Conservation (phyloP, 2,329 filamentous ascomycete species). For the Trichoderma pleuroti region DNA sequence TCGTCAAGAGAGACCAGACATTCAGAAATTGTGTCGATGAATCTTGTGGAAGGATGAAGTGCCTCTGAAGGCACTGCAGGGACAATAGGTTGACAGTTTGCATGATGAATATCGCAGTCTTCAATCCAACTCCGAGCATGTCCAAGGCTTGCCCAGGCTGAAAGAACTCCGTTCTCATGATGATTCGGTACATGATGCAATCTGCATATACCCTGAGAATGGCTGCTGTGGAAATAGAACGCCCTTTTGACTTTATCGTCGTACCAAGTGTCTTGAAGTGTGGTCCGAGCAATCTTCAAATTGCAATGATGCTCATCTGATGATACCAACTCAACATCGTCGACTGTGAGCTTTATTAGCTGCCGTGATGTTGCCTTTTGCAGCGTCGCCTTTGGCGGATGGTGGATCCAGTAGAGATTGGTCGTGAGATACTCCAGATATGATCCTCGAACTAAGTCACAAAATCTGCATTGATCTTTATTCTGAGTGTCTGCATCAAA, state of each 20-base stretch:
- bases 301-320: background rate
- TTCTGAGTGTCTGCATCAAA: background rate
- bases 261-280: background rate
- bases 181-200: background rate
- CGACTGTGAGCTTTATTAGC: background rate
- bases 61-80: background rate
- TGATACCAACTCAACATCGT: background rate
- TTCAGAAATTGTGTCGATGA: background rate
- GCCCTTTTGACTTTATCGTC: background rate
- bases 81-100: background rate
- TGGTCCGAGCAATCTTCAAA: background rate
- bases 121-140: background rate
- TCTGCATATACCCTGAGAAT: background rate
- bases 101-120: background rate
- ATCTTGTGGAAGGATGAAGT: background rate
- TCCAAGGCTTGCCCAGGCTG: background rate
- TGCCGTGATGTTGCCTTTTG: background rate
- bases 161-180: background rate
- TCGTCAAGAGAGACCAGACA: background rate
- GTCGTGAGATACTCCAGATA: background rate
- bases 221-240: background rate
- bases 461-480: background rate
- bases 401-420: background rate
- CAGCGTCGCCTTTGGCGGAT: background rate
- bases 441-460: background rate